Base-by-base conservation (phyloP, 2,329 filamentous ascomycete species). In the Curvularia lunata region DNA sequence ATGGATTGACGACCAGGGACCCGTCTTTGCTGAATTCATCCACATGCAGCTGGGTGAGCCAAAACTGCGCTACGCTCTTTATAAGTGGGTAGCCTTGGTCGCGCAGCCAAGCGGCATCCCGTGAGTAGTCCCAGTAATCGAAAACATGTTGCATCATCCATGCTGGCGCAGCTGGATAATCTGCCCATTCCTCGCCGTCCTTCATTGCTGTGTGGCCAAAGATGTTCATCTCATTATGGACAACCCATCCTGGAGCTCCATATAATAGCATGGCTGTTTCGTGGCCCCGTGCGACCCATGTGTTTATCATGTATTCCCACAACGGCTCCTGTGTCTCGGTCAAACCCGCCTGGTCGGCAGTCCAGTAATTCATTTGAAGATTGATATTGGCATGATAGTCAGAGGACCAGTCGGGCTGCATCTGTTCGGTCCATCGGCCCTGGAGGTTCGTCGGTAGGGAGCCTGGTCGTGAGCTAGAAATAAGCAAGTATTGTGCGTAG, bases 121-220 rank as follows among this genome's bases (percentile, higher is more conserved):
- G 79, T 1, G 79, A 81, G 63, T 86, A 87, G 32, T 82, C 80
- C 67, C 80, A 87, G 63, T 83, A 79, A 56, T 87, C 84, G 72
- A 80, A 83, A 1, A 87, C 81, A 60, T 87, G 84, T 57, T 84
- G 82, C 79, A 85, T 85, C 76, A 86, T 81, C 85, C 85, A 88
- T 1, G 83, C 83, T 1, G 81, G 80, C 0, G 82, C 77, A 0
- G 79, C 81, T 27, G 81, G 78, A 62, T 82, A 78, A 45, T 78
- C 70, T 0, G 76, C 79, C 68, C 80, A 80, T 34, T 75, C 69
- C 30, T 79, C 79, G 21, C 77, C 74, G 46, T 78, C 77, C 46
- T 82, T 81, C 65, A 83, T 82, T 0, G 72, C 83, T 0, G 84
- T 85, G 56, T 85, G 81, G 0, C 85, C 85, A 61, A 85, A 87